Base-by-base conservation (phyloP, 2,329 filamentous ascomycete species). In the Thelonectria rubi region DNA sequence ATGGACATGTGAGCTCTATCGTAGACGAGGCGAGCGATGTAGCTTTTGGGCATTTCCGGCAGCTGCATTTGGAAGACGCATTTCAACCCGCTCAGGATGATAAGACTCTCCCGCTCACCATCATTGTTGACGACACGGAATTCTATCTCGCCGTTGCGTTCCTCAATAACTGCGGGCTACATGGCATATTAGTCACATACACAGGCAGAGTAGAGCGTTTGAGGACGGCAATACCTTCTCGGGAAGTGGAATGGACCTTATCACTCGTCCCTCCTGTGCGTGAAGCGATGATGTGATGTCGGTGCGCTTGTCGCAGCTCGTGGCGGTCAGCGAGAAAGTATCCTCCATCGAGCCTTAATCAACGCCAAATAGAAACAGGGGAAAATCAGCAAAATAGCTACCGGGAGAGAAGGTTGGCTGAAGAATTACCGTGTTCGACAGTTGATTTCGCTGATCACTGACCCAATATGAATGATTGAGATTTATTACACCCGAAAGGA, bases 41-140 rank as follows among this genome's bases (percentile, higher is more conserved):
- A 99, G 74, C 98, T 95, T 78, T 98, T 97, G 15, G 95, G 95
- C 95, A 99, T 99, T 78, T 98, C 98, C 0, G 95, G 95, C 6
- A 99, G 84, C 75, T 99, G 95, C 72, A 98, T 98, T 76, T 99
- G 95, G 73, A 99, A 98, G 66, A 99, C 96, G 74, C 94, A 97
- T 76, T 98, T 98, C 56, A 99, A 83, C 14, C 95, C 95, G 0
- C 94, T 97, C 61, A 99, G 84, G 70, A 99, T 96, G 73, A 98
- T 96, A 68, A 94, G 89, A 74, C 91, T 95, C 73, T 97, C 93
- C 66, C 91, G 87, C 39, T 89, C 85, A 71, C 91, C 91, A 74
- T 98, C 95, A 74, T 99, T 99, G 83, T 98, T 98, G 72, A 98
- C 95, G 6, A 98, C 94, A 48, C 94, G 90, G 77, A 98, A 98